phyloP scores from a whole-genome alignment of 805 yeast species.

The Ogataea henricii region DNA sequence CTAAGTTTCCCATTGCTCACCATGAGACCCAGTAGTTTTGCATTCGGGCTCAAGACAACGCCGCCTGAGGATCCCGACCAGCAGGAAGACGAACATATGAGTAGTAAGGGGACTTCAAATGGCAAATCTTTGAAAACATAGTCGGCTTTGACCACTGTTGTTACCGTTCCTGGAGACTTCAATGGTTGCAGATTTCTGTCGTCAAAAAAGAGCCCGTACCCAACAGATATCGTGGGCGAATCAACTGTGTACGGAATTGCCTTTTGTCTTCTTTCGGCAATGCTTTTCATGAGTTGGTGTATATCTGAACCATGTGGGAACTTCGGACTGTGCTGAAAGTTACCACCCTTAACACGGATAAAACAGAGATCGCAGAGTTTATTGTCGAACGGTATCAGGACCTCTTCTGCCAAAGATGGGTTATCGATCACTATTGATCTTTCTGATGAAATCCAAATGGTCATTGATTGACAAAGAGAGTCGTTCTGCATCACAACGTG shows the following conservation, averaged over 20 bases:
- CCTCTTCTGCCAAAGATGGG: slow-evolving; percentile 13
- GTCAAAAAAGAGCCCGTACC: slow-evolving; percentile 43
- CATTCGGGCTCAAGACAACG: slow-evolving; percentile 33
- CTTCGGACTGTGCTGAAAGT: not conserved
- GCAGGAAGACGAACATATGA: slow-evolving; percentile 44
- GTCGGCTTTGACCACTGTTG: slow-evolving; percentile 20
- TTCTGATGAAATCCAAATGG: slow-evolving; percentile 9
- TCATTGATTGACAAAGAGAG: slow-evolving; percentile 19
- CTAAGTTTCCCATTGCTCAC: slow-evolving; percentile 41
- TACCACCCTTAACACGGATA: slow-evolving; percentile 27
- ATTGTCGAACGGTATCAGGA: slow-evolving; percentile 35
- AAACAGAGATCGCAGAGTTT: slow-evolving; percentile 41
- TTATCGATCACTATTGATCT: slow-evolving; percentile 1
- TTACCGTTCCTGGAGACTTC: slow-evolving; percentile 36
- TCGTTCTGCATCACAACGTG: slow-evolving; percentile 38
- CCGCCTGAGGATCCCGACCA: slow-evolving; percentile 58
- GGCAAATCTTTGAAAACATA: slow-evolving; percentile 11
- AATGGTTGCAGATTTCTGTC: slow-evolving; percentile 31
- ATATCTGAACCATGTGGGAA: slow-evolving; percentile 5
- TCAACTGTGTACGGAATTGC: not conserved
- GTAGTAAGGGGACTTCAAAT: slow-evolving; percentile 20
- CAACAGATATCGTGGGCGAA: slow-evolving; percentile 33
- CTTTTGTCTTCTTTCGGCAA: not conserved
- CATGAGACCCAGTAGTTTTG: slow-evolving; percentile 41
- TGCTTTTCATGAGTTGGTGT: not conserved